Conservation (phyloP, 2,329 filamentous ascomycete genomes). For the Leptographium wingfieldii region DNA sequence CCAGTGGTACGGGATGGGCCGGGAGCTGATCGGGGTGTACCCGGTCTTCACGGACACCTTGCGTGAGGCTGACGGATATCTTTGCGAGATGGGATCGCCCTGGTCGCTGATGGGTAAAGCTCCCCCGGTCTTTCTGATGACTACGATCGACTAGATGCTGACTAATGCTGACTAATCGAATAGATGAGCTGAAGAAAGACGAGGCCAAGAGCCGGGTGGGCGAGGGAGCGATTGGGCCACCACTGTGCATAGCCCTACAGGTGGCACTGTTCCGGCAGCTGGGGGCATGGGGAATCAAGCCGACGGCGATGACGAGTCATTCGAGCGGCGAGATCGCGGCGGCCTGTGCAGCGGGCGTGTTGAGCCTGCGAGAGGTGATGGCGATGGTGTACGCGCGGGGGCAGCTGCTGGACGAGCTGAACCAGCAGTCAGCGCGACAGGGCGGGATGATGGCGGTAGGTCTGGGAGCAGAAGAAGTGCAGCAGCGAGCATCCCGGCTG, state of each 20-base stretch:
- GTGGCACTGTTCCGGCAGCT: constrained; percentile 32
- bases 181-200: constrained; percentile 18
- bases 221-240: constrained; percentile 27
- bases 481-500: constrained; percentile 10
- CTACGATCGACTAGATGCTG: neutral
- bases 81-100: constrained; percentile 8
- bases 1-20: constrained; percentile 18
- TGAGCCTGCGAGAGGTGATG: constrained; percentile 29
- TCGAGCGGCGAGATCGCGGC: constrained; percentile 38
- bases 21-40: constrained; percentile 15
- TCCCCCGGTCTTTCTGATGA: too few species aligned
- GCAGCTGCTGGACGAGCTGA: constrained; percentile 10
- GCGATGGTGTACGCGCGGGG: constrained; percentile 32
- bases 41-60: neutral
- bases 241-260: constrained; percentile 30
- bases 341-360: constrained; percentile 33
- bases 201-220: constrained; percentile 21
- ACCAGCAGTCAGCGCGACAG: constrained; percentile 8
- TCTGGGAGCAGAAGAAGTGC: constrained; percentile 21
- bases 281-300: constrained; percentile 18
- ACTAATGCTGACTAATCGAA: neutral
- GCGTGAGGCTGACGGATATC: constrained; percentile 15
- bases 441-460: constrained; percentile 37
- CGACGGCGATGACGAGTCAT: constrained; percentile 29
- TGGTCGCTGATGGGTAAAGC: neutral